Evolutionary conservation across 176 grass and related monocot genomes (phyloP), one percentile per base, ranked within the genome.

Genomic region (Paspalum vaginatum): DNA sequence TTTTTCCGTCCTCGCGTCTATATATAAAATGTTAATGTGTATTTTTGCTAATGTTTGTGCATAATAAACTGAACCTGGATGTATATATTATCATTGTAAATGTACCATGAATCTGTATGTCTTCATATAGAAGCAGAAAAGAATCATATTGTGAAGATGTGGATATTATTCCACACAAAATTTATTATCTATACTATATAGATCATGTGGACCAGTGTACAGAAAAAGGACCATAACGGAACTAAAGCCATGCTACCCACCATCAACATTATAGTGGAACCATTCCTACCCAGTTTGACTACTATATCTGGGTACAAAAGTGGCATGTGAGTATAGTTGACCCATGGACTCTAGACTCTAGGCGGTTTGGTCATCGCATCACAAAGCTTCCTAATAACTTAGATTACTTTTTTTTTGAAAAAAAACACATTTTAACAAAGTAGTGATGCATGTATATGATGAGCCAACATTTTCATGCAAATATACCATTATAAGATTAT

Each of bases 1-100:
- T 27, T 88, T 68, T 83, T 94, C 2, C 63, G 51, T 47, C 89
- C 89, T 65, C 75, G 74, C 68, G 68, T 13, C 85, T 94, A 52
- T 42, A 81, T 45, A 75, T 27, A 15, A 9, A 41, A 8, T 54
- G 11, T 42, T 9, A 41, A 8, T 54, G 11, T 42, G 72, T 0
- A 13, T 17, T 55, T 6, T 11, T 25, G 20, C 6, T 9, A 39
- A 21, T 32, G 16, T 60, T 14, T 50, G 8, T 51, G 7, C 14
- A 59, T 6, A 17, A 20, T 7, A 58, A 52, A 11, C 41, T 83
- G 6, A 57, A 11, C 52, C 8, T 42, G 11, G 8, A 47, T 14
- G 11, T 14, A 11, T 26, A 27, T 25, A 42, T 32, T 32, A 32
- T 32, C 3, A 32, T 32, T 32, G 32, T 32, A 32, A 32, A 32